A percentile compares a stretch with the other conserved stretches of the same genome.
phyloP scores from a whole-genome alignment of 495 filamentous ascomycete species.

The Podospora conica region DNA sequence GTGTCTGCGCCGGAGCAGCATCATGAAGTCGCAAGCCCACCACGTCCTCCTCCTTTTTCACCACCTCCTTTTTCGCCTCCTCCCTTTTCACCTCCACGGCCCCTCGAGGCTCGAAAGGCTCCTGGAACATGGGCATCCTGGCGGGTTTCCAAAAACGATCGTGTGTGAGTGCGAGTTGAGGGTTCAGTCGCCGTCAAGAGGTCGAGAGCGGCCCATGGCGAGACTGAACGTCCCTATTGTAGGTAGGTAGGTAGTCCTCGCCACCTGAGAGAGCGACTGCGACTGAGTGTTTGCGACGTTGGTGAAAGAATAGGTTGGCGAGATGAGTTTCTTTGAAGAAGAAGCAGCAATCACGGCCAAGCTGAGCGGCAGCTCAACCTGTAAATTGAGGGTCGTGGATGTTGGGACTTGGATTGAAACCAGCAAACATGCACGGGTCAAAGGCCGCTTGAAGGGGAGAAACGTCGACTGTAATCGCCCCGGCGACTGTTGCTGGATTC shows the following conservation, averaged over 20 bases:
- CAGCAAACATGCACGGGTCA: neutral
- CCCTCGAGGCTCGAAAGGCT: conserved; percentile 32
- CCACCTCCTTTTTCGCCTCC: neutral
- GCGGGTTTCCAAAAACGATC: neutral
- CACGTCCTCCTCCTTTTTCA: neutral
- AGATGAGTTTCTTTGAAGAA: neutral
- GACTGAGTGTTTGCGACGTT: neutral
- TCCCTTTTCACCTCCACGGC: neutral
- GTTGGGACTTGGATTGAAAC: neutral
- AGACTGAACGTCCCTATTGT: neutral
- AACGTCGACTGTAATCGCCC: neutral
- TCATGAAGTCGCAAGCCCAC: neutral
- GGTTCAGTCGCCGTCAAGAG: neutral
- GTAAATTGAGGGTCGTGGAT: neutral
- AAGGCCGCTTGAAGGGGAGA: neutral
- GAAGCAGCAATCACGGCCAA: neutral
- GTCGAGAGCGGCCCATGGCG: conserved; percentile 8
- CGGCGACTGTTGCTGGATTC: neutral
- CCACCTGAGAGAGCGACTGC: neutral
- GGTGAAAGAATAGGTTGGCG: neutral
- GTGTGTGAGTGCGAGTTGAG: neutral
- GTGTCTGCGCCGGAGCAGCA: conserved; percentile 15
- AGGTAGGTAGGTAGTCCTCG: neutral
- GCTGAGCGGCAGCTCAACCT: neutral
- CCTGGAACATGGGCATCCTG: conserved; percentile 58